phyloP scores from a whole-genome alignment of 169 alveolate genomes.

The Haemoproteus tartakovskyi region DNA sequence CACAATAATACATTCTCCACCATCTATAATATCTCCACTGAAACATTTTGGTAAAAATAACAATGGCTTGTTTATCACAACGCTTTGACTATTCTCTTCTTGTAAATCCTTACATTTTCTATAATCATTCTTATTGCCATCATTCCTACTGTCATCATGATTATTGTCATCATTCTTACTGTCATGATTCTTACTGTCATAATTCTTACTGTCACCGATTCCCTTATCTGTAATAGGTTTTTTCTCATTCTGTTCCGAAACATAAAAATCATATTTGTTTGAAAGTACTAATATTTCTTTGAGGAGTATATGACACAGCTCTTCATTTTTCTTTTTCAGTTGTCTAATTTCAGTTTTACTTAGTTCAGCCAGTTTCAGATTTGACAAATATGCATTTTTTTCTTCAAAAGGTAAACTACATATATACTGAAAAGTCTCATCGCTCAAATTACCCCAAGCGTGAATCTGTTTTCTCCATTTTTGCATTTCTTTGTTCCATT shows the following conservation, averaged over 20 bases:
- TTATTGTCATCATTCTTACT: too few relatives aligned
- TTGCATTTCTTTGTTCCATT: slow-evolving; percentile 73
- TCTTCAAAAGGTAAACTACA: slow-evolving; percentile 56
- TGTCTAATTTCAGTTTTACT: slow-evolving; percentile 43
- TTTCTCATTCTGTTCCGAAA: too few relatives aligned
- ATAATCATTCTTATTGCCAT: too few relatives aligned
- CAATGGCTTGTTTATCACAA: slow-evolving; percentile 28
- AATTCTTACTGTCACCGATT: too few relatives aligned
- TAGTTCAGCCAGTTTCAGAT: slow-evolving; percentile 63
- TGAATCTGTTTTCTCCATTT: slow-evolving; percentile 76
- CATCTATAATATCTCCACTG: slow-evolving; percentile 32
- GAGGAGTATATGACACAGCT: slow-evolving; percentile 9
- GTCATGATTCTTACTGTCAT: too few relatives aligned
- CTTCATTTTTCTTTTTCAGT: slow-evolving; percentile 46
- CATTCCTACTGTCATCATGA: too few relatives aligned
- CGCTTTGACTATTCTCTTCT: too few relatives aligned
- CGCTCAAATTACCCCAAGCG: slow-evolving; percentile 68
- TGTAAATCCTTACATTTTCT: too few relatives aligned
- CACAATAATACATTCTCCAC: slow-evolving; percentile 25
- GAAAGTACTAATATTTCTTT: slow-evolving; percentile 28
- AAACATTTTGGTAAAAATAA: slow-evolving; percentile 52
- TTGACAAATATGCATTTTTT: slow-evolving; percentile 62
- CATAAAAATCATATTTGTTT: background rate
- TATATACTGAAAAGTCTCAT: slow-evolving; percentile 26
- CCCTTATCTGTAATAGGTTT: too few relatives aligned